Percentiles rank a stretch among this genome's conserved stretches.
These are phyloP conservation scores for Magnaporthiopsis poae DNA, from an alignment of 2,329 filamentous ascomycete genomes.

Conservation along the genomic window DNA sequence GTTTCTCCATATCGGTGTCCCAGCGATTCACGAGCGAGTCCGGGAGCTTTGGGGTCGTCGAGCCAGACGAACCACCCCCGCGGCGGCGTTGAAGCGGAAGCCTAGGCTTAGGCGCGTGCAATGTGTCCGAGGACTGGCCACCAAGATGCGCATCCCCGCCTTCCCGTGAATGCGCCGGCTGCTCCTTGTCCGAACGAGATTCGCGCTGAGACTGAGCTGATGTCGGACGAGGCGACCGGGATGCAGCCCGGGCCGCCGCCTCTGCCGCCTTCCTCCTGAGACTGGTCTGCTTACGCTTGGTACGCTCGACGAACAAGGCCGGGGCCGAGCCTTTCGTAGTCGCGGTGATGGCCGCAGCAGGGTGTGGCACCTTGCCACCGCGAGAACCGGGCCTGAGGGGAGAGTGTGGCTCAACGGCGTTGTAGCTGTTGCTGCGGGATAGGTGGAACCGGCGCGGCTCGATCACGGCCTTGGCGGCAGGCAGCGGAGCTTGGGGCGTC, in stretches of 20 bases:
- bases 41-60: constrained; percentile 8
- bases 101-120: background rate
- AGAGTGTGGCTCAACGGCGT: constrained; percentile 20
- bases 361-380: constrained; percentile 31
- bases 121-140: background rate
- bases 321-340: constrained; percentile 21
- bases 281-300: constrained; percentile 3
- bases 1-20: constrained; percentile 36
- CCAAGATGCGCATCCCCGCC: too few relatives aligned
- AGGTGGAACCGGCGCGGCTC: constrained; percentile 47
- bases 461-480: background rate
- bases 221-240: background rate
- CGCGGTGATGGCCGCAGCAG: background rate
- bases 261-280: background rate
- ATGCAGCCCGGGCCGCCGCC: background rate
- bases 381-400: constrained; percentile 15
- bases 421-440: constrained; percentile 31
- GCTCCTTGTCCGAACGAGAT: background rate
- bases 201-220: background rate
- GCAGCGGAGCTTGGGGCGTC: constrained; percentile 3
- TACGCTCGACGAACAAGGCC: constrained; percentile 48
- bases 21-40: constrained; percentile 19
- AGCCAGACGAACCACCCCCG: background rate
- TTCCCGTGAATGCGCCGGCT: background rate
- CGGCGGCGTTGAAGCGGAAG: constrained; percentile 1